Percentiles rank a stretch among this genome's conserved stretches.
These are phyloP conservation scores for Pichia thaimueangensis DNA, from an alignment of 805 yeast genomes.

Conservation along the genomic window DNA sequence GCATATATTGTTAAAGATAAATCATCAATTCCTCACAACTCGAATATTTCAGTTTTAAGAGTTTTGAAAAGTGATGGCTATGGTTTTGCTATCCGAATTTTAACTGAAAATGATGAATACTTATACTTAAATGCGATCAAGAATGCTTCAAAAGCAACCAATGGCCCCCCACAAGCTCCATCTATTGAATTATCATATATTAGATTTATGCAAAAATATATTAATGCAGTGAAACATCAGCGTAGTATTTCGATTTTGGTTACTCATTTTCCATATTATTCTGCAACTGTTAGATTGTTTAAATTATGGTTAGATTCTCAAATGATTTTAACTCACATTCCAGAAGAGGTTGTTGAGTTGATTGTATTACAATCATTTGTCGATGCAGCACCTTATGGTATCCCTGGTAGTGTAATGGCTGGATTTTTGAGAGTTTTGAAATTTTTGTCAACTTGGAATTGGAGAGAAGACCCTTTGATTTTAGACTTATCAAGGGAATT, in stretches of 20 bases:
- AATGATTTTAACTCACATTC: slow-evolving; percentile 59
- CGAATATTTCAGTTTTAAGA: slow-evolving; percentile 50
- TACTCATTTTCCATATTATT: slow-evolving; percentile 62
- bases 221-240: slow-evolving; percentile 71
- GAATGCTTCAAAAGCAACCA: slow-evolving; percentile 33
- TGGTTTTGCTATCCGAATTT: slow-evolving; percentile 71
- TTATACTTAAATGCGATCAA: slow-evolving; percentile 67
- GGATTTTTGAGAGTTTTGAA: slow-evolving; percentile 74
- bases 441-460: slow-evolving; percentile 81
- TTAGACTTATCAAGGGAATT: slow-evolving; percentile 62
- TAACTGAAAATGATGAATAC: slow-evolving; percentile 78
- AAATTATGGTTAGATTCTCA: slow-evolving; percentile 90
- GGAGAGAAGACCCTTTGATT: slow-evolving; percentile 84
- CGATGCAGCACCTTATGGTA: slow-evolving; percentile 77
- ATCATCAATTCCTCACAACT: slow-evolving; percentile 56
- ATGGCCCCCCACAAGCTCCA: slow-evolving; percentile 49
- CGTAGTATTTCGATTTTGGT: slow-evolving; percentile 68
- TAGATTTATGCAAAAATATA: slow-evolving; percentile 57
- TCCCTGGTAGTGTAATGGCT: slow-evolving; percentile 71
- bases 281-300: slow-evolving; percentile 77
- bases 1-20: slow-evolving; percentile 62
- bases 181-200: slow-evolving; percentile 55
- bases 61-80: slow-evolving; percentile 84
- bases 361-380: slow-evolving; percentile 79
- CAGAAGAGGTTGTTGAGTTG: slow-evolving; percentile 76